phyloP scores from a whole-genome alignment of 2,329 filamentous ascomycete species.

The Cadophora malorum region DNA sequence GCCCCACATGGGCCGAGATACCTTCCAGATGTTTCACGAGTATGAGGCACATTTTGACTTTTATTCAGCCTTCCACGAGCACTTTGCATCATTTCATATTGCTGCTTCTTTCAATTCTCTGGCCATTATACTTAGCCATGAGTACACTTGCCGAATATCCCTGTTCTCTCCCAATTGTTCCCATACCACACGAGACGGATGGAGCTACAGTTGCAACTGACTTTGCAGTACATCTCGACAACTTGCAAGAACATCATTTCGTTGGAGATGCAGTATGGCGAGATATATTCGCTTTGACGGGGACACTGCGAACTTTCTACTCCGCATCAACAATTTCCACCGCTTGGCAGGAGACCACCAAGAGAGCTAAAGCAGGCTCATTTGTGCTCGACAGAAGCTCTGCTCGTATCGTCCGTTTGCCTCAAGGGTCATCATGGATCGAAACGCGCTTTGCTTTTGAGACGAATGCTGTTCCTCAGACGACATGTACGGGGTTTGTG shows the following conservation, averaged over 20 bases:
- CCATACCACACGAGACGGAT: conserved; percentile 14
- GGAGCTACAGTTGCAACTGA: not conserved
- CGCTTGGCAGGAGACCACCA: conserved; percentile 27
- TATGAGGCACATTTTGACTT: too few species aligned
- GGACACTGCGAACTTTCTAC: conserved; percentile 33
- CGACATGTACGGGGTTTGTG: conserved; percentile 24
- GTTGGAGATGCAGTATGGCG: conserved; percentile 28
- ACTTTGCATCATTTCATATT: not conserved
- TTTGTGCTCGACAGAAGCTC: conserved; percentile 17
- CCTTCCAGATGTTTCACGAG: not conserved
- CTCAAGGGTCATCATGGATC: conserved; percentile 22
- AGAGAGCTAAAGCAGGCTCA: conserved; percentile 9
- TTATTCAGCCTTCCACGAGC: too few species aligned
- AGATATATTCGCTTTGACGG: conserved; percentile 31
- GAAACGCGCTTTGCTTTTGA: conserved; percentile 30
- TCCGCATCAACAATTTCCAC: conserved; percentile 10
- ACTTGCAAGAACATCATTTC: conserved; percentile 14
- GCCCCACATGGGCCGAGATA: not conserved
- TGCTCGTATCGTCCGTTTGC: conserved; percentile 22
- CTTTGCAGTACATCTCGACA: not conserved
- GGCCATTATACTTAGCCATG: not conserved
- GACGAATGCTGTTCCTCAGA: conserved; percentile 22
- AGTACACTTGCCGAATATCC: conserved; percentile 6
- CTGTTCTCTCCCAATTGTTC: conserved; percentile 18
- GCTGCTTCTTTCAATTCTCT: not conserved